Evolutionary conservation across 169 alveolate species (phyloP), one percentile per base, ranked within the genome.

Genomic region (Cryptosporidium ubiquitum): DNA sequence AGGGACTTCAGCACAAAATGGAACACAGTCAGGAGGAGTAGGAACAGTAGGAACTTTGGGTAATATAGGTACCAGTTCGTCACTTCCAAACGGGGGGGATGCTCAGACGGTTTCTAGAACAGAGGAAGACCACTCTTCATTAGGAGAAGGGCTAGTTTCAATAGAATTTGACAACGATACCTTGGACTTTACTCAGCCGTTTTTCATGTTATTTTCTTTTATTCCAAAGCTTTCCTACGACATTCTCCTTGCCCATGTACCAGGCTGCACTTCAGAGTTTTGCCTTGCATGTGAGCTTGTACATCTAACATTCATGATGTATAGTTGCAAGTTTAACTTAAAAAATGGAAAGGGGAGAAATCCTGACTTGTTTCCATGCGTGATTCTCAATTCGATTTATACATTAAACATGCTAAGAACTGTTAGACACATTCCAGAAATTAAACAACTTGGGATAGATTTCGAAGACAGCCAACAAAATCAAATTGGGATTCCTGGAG

Each of bases 241-340:
- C 26, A 58, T 79, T n/a, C 89, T 79, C 26, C 58, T 79, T 18
- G 20, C 23, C 40, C 89, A 79, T 57, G 61, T 40, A 0, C 35
- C 89, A 49, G 75, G 69, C 0, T 79, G 89, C 29, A 33, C 64
- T 9, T 42, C 68, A 51, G 89, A 79, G 39, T 79, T 79, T 33
- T 79, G 89, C 42, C 37, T 79, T 26, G 73, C 89, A 1, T 79
- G 89, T 31, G 89, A 79, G 55, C 73, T 79, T 23, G 89, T 61
- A 3, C 89, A 79, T 26, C 16, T 79, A 47, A 64, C 79, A 20
- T 79, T 79, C 16, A 79, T 79, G 89, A 16, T 79, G 5, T 66
- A 79, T 49, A 23, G 74, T 4, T 79, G 89, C 75, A 79, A 47
- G 52, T 37, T 29, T 20, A 79, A 64, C 52, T 47, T 61, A 7